phyloP scores from a whole-genome alignment of 345 rosid genomes.

The Sisymbrium altissimum region DNA sequence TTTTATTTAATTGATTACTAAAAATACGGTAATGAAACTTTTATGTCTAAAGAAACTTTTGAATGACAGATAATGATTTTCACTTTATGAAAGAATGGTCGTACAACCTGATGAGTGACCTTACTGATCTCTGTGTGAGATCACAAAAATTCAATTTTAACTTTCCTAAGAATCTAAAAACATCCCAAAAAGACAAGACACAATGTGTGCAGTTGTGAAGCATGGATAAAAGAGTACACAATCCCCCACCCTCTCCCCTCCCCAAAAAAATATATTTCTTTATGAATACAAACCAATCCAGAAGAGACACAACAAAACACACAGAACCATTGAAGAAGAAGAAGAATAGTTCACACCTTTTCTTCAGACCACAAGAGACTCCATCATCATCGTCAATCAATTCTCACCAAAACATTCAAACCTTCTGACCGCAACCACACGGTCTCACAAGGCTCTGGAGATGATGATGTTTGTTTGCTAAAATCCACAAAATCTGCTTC shows the following conservation, averaged over 20 bases:
- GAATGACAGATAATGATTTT: neutral
- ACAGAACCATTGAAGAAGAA: neutral
- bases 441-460: conserved; percentile 1
- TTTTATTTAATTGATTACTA: neutral
- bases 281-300: conserved; percentile 22
- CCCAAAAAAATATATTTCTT: neutral
- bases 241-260: conserved; percentile 2
- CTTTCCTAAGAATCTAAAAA: conserved; percentile 7
- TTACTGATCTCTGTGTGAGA: conserved; percentile 27
- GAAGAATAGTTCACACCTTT: conserved; percentile 10
- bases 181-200: conserved; percentile 3
- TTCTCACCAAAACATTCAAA: neutral
- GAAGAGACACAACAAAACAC: conserved; percentile 13
- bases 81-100: conserved; percentile 32
- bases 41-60: neutral
- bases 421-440: conserved; percentile 26
- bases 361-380: conserved; percentile 8
- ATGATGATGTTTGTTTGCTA: neutral
- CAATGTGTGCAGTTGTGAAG: neutral
- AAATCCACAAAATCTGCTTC: conserved; percentile 27
- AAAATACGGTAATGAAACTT: too few relatives aligned
- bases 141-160: conserved; percentile 22
- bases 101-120: conserved; percentile 27
- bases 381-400: conserved; percentile 11
- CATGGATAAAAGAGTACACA: conserved; percentile 8